Evolutionary conservation across 2,329 filamentous ascomycete species (phyloP), one percentile per base, ranked within the genome.

Genomic region (Huntiella moniliformis): DNA sequence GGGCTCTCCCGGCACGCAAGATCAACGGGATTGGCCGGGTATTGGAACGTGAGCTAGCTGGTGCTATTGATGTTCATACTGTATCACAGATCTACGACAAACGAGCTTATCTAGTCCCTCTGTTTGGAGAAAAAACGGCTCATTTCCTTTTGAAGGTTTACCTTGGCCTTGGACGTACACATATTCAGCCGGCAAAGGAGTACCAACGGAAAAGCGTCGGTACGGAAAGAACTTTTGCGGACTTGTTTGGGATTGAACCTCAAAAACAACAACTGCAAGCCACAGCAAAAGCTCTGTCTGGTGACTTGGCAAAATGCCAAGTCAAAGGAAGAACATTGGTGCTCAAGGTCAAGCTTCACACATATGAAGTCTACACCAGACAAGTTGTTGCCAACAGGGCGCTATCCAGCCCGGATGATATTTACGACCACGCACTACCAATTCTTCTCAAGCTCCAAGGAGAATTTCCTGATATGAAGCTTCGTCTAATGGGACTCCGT

Each of bases 11-110:
- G 0, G 86, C 85, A 1, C 73, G 91, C 32, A 95, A 95, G 57
- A 82, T 96, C 38, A 95, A 95, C 53, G 91, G 91, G 1, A 74
- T 98, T n/a, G 91, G 91, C 0, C 74, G 91, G 16, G 91, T 96
- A 0, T 79, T 95, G 51, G 91, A 96, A 61, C 74, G 91, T 47
- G 85, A 98, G 58, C 71, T 98, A 1, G 74, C 83, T 38, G 48
- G 44, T n/a, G 84, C 88, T 3, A 77, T 96, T 39, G 87, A 87
- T 0, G 72, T 96, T 54, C 82, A 82, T 57, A 91, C 78, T 0
- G 95, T 87, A 56, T 86, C 85, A 2, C 85, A 96, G 53, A 82
- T 96, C 4, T 92, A 86, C 56, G 62, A 68, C 0, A 71, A 88
- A 17, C 74, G 91, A 6, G 77, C 80, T 13, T 78, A 79, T 51